Conservation (phyloP, 75 land plant genomes). For the Cryptomeria japonica region DNA sequence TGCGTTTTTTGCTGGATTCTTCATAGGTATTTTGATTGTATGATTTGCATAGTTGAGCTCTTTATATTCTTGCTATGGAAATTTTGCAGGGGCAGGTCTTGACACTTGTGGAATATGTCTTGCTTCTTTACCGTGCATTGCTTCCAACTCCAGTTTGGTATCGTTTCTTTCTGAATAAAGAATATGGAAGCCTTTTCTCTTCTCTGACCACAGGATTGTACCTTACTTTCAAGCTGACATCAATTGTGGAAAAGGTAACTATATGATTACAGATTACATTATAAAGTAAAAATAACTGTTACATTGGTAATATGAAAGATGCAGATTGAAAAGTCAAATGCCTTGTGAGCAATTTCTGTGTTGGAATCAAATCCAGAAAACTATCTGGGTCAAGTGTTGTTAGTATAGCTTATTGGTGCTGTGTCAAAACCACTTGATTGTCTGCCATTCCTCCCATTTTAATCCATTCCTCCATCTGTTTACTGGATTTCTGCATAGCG, state of each 20-base stretch:
- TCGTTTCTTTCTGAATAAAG: conserved; percentile 96
- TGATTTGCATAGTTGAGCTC: conserved; percentile 2
- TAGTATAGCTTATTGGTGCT: not conserved
- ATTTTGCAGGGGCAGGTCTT: conserved; percentile 86
- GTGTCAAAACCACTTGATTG: not conserved
- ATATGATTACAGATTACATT: not conserved
- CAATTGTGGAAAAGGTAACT: conserved; percentile 87
- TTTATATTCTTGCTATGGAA: not conserved
- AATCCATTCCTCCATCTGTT: not conserved
- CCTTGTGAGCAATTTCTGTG: not conserved
- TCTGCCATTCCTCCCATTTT: not conserved
- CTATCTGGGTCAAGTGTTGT: not conserved
- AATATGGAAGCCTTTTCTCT: conserved; percentile 94
- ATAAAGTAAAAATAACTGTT: not conserved
- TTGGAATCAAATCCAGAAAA: not conserved
- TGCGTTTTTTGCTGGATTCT: not conserved
- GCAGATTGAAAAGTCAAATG: not conserved
- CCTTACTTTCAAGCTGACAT: conserved; percentile 97
- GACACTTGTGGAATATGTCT: conserved; percentile 84
- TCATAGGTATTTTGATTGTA: not conserved
- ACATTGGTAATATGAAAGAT: not conserved
- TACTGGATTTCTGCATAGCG: not conserved
- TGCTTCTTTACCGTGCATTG: conserved; percentile 89
- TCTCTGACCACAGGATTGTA: conserved; percentile 95
- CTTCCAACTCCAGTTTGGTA: conserved; percentile 99